Evolutionary conservation across 345 rosid species (phyloP).

Genomic region (Toxicodendron radicans): DNA sequence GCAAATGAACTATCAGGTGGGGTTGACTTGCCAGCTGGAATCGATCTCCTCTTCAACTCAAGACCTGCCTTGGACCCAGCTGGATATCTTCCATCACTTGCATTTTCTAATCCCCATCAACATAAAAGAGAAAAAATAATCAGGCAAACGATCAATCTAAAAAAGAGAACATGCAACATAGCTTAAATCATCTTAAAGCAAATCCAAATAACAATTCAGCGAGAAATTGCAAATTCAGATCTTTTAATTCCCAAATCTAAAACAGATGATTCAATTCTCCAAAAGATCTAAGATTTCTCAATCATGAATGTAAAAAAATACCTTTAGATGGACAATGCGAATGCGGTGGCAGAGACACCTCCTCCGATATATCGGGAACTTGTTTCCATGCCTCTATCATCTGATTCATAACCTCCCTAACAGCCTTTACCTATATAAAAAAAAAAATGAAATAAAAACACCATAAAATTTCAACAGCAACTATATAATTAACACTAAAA

Average conservation of each 20-base stretch:
- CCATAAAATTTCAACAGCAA: constrained; percentile 6
- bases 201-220: background rate
- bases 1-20: constrained; percentile 53
- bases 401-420: constrained; percentile 86
- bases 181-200: background rate
- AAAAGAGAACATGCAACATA: background rate
- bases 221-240: constrained; percentile 13
- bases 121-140: constrained; percentile 9
- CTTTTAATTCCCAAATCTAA: background rate
- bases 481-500: constrained; percentile 10
- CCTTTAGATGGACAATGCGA: constrained; percentile 75
- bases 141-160: background rate
- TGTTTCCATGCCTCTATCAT: constrained; percentile 93
- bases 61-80: constrained; percentile 41
- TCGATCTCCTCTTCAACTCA: constrained; percentile 40
- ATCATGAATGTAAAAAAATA: constrained; percentile 16
- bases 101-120: constrained; percentile 46
- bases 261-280: background rate
- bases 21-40: constrained; percentile 39
- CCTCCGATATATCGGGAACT: constrained; percentile 84
- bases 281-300: background rate
- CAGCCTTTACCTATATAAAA: constrained; percentile 71
- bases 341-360: constrained; percentile 63
- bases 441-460: background rate
- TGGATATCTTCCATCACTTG: constrained; percentile 48